Conservation (phyloP, 2,329 filamentous ascomycete species). For the Fusarium veterinarium region DNA sequence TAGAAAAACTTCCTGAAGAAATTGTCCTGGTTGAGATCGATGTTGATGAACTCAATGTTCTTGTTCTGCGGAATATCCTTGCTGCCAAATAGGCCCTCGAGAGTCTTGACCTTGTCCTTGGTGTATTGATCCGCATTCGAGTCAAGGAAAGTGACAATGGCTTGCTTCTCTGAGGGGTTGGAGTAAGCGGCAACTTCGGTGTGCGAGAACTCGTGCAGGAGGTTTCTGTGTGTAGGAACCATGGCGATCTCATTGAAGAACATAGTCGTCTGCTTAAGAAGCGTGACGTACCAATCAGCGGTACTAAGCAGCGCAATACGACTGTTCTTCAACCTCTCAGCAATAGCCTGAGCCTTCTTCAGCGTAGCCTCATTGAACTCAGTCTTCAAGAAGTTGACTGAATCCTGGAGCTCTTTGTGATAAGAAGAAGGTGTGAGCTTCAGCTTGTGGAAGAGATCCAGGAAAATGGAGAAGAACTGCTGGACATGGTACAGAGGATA, state of each 20-base stretch:
- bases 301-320: neutral
- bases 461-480: neutral
- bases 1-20: neutral
- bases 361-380: neutral
- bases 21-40: neutral
- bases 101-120: neutral
- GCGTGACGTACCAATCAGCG: neutral
- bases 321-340: neutral
- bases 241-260: slow-evolving; percentile 1
- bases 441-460: neutral
- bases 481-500: neutral
- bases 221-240: neutral
- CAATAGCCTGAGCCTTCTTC: neutral
- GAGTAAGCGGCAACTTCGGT: neutral
- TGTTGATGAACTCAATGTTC: neutral
- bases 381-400: neutral
- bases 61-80: neutral
- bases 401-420: neutral
- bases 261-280: neutral
- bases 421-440: neutral
- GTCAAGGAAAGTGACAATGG: neutral
- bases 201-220: neutral
- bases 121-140: neutral
- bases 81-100: neutral
- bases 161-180: neutral